Evolutionary conservation across 305 asterid species (phyloP).

Genomic region (Fraxinus xanthoxyloides): DNA sequence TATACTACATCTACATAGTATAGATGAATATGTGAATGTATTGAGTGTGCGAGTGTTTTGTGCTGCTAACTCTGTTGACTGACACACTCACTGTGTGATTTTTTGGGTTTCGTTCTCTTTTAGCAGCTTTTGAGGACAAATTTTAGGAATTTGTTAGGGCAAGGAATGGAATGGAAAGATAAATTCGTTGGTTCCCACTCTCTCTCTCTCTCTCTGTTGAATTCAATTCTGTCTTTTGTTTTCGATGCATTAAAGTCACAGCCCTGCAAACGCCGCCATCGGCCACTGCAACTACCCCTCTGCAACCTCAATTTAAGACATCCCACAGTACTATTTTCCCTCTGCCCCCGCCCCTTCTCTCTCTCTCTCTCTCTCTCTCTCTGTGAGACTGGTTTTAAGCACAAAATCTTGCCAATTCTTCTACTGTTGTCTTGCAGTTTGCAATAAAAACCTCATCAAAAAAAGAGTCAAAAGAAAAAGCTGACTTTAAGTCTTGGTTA

Average conservation of each 20-base stretch:
- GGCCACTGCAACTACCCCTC: conserved; percentile 57
- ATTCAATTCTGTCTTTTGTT: conserved; percentile 38
- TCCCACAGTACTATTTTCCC: conserved; percentile 19
- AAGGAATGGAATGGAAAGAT: neutral
- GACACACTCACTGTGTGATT: conserved; percentile 27
- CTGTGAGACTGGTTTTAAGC: neutral
- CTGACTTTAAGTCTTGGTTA: too few relatives aligned
- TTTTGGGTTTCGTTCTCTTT: conserved; percentile 17
- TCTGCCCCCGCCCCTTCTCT: neutral
- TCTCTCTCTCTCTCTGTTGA: conserved; percentile 2
- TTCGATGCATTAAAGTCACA: conserved; percentile 65
- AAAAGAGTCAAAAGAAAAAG: neutral
- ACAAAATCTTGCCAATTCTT: conserved; percentile 40
- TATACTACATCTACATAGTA: conserved; percentile 4
- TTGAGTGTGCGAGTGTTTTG: conserved; percentile 27
- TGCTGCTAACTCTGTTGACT: conserved; percentile 27
- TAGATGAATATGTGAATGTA: neutral
- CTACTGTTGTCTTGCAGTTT: conserved; percentile 58
- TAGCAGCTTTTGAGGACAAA: conserved; percentile 37
- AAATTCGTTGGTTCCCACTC: conserved; percentile 7
- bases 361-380: conserved; percentile 18
- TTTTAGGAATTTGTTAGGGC: conserved; percentile 35
- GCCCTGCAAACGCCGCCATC: conserved; percentile 99
- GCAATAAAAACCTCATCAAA: conserved; percentile 35
- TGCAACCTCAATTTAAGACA: conserved; percentile 71